phyloP scores from a whole-genome alignment of 1,284 basidiomycete species.

The Termitomyces sp. region DNA sequence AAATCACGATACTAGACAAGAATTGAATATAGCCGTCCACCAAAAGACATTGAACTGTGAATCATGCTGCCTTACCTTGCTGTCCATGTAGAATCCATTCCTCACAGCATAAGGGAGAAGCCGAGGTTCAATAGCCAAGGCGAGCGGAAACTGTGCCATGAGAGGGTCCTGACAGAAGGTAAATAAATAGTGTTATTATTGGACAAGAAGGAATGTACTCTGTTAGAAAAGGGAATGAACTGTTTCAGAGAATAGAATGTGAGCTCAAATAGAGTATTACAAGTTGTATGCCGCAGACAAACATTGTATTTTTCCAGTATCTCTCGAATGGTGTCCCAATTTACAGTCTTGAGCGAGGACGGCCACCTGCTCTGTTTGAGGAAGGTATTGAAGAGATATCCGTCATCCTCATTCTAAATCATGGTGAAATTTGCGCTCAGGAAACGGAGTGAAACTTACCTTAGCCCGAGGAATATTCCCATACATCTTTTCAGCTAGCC shows the following conservation, averaged over 20 bases:
- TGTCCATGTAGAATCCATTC: slow-evolving; percentile 73
- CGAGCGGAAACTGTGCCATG: slow-evolving; percentile 70
- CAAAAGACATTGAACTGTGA: neutral
- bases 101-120: slow-evolving; percentile 63
- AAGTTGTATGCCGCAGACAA: slow-evolving; percentile 20
- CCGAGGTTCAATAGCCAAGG: slow-evolving; percentile 67
- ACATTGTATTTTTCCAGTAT: slow-evolving; percentile 68
- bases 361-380: slow-evolving; percentile 64
- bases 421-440: slow-evolving; percentile 13
- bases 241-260: slow-evolving; percentile 25
- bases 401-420: slow-evolving; percentile 60
- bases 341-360: slow-evolving; percentile 45
- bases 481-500: slow-evolving; percentile 50
- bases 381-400: slow-evolving; percentile 55
- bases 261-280: neutral
- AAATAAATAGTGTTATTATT: slow-evolving; percentile 13
- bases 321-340: slow-evolving; percentile 58
- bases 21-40: neutral
- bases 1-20: slow-evolving; percentile 65
- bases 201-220: slow-evolving; percentile 35
- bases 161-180: slow-evolving; percentile 54
- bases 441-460: slow-evolving; percentile 23
- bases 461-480: slow-evolving; percentile 64
- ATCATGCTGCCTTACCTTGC: slow-evolving; percentile 45
- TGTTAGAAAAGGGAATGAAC: slow-evolving; percentile 73